phyloP scores from a whole-genome alignment of 345 rosid genomes.

The Lagerstroemia speciosa region DNA sequence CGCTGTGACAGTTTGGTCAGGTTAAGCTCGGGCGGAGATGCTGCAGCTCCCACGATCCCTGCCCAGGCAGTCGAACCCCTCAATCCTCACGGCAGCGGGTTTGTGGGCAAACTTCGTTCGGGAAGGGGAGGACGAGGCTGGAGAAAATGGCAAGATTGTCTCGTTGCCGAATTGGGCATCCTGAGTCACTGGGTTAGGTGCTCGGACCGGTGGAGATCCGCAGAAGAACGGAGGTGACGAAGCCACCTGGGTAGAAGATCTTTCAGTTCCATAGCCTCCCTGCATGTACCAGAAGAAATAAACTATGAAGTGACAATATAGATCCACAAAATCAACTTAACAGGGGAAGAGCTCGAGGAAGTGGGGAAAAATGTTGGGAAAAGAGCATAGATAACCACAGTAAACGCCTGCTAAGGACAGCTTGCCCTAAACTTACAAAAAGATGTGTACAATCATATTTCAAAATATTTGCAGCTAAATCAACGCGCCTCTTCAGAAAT shows the following conservation, averaged over 20 bases:
- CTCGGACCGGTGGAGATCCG: slow-evolving; percentile 21
- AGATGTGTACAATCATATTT: background rate
- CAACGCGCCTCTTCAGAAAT: background rate
- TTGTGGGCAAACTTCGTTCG: slow-evolving; percentile 13
- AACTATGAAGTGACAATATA: background rate
- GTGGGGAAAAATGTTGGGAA: too few species aligned
- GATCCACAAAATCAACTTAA: background rate
- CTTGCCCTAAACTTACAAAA: background rate
- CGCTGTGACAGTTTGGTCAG: background rate
- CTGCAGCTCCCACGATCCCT: slow-evolving; percentile 17
- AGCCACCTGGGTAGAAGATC: slow-evolving; percentile 14
- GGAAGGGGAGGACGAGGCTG: slow-evolving; percentile 1
- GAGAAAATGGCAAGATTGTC: slow-evolving; percentile 5
- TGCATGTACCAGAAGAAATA: slow-evolving; percentile 4
- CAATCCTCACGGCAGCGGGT: slow-evolving; percentile 17
- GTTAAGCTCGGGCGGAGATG: slow-evolving; percentile 19
- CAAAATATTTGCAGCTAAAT: background rate
- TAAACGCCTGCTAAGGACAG: background rate
- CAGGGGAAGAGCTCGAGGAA: background rate
- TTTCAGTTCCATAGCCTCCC: slow-evolving; percentile 17
- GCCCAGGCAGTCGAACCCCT: slow-evolving; percentile 21
- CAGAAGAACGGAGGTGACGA: slow-evolving; percentile 21
- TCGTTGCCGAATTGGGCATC: slow-evolving; percentile 17
- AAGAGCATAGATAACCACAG: background rate
- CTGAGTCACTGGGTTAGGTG: slow-evolving; percentile 18